phyloP scores from a whole-genome alignment of 192 early-diverging fungal species.

The Linnemannia zychae region DNA sequence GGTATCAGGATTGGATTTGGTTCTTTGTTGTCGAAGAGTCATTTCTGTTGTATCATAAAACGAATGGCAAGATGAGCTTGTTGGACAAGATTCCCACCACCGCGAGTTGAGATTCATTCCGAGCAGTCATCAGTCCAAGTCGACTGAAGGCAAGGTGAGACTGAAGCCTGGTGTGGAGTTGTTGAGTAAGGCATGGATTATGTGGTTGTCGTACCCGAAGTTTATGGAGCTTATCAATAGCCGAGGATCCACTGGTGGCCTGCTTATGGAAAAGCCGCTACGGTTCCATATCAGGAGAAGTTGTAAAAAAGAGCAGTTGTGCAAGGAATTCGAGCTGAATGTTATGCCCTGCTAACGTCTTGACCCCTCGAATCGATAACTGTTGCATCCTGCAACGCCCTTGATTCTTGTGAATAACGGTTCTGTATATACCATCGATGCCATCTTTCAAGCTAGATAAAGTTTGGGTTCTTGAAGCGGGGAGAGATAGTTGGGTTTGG shows the following conservation, averaged over 20 bases:
- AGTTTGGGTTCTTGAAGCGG: constrained; percentile 7
- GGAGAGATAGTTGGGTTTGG: neutral
- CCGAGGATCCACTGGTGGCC: constrained; percentile 19
- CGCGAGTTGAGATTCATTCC: neutral
- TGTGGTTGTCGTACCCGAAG: constrained; percentile 21
- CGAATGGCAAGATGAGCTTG: constrained; percentile 26
- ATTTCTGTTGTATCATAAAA: neutral
- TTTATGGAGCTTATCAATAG: constrained; percentile 15
- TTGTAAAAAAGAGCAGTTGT: constrained; percentile 35
- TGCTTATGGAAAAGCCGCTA: too few relatives aligned
- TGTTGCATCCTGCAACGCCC: too few relatives aligned
- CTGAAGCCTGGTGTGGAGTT: constrained; percentile 3
- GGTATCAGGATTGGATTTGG: constrained; percentile 6
- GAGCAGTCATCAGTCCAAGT: constrained; percentile 7
- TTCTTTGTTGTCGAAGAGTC: constrained; percentile 15
- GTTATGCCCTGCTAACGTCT: too few relatives aligned
- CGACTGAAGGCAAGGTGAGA: constrained; percentile 5
- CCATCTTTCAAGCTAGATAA: too few relatives aligned
- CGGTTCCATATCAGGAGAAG: neutral
- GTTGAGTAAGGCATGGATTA: constrained; percentile 28
- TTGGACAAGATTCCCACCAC: neutral
- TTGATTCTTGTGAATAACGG: too few relatives aligned
- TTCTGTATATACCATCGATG: too few relatives aligned
- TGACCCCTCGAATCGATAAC: neutral
- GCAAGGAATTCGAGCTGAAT: constrained; percentile 26